These are phyloP conservation scores for Yamadazyma taylorii DNA, from an alignment of 1,139 yeast species.

Conservation along the genomic window DNA sequence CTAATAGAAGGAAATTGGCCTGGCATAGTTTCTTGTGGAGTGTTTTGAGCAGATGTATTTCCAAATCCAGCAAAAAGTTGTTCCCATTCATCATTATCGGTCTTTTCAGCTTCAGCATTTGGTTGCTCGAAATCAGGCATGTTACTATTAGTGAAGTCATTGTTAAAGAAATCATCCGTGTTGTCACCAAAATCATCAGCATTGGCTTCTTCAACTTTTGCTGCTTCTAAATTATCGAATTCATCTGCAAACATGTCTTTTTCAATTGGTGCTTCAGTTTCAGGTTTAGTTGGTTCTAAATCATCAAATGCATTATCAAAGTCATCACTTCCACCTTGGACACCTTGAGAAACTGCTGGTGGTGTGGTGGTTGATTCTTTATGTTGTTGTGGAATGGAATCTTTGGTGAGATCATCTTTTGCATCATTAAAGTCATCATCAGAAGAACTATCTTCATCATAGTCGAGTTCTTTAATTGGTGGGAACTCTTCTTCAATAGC, in stretches of 20 bases:
- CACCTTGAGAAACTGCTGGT: constrained; percentile 1
- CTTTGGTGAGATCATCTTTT: constrained; percentile 11
- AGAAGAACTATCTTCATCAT: constrained; percentile 55
- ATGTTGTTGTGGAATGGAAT: constrained; percentile 3
- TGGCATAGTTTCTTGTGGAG: constrained; percentile 11
- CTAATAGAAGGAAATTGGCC: constrained; percentile 4
- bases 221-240: constrained; percentile 42
- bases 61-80: constrained; percentile 91
- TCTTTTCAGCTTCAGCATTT: constrained; percentile 11
- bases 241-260: constrained; percentile 40
- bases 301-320: constrained; percentile 41
- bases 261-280: constrained; percentile 13
- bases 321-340: constrained; percentile 21
- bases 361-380: not conserved
- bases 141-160: constrained; percentile 42
- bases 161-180: constrained; percentile 27
- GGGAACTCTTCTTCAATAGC: constrained; percentile 58
- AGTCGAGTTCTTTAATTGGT: constrained; percentile 64
- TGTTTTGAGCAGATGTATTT: constrained; percentile 34
- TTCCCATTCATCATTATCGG: constrained; percentile 82
- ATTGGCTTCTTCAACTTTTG: constrained; percentile 37
- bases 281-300: constrained; percentile 40
- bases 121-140: constrained; percentile 29
- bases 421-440: constrained; percentile 23
- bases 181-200: constrained; percentile 23